Conservation (phyloP, 176 grass and related monocot species). For the Eleusine coracana region DNA sequence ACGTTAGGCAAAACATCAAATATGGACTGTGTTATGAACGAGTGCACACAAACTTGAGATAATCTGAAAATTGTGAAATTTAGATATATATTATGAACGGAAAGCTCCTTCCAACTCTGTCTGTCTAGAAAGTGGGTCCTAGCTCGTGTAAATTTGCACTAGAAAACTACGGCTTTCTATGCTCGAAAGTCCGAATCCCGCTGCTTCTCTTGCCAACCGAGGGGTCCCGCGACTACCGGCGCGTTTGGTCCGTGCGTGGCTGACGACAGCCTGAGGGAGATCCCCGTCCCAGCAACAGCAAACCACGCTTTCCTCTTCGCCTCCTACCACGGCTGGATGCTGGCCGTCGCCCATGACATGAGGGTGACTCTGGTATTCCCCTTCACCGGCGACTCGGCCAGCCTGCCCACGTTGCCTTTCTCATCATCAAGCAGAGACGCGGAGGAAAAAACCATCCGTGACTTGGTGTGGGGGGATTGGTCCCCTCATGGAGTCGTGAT, state of each 20-base stretch:
- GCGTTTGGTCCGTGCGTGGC: neutral
- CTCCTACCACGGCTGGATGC: constrained; percentile 20
- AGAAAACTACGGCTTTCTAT: too few species aligned
- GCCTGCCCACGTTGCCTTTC: neutral
- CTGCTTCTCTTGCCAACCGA: neutral
- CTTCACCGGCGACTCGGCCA: neutral
- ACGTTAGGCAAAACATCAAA: too few species aligned
- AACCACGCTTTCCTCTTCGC: constrained; percentile 27
- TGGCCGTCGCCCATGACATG: neutral
- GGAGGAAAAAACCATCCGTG: neutral
- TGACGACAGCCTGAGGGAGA: neutral
- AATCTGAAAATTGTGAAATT: too few species aligned
- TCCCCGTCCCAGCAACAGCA: neutral
- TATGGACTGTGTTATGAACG: too few species aligned
- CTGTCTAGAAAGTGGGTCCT: too few species aligned
- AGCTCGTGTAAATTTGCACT: too few species aligned
- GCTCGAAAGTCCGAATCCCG: neutral
- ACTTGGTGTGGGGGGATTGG: constrained; percentile 11
- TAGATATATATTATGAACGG: too few species aligned
- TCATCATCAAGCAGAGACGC: too few species aligned
- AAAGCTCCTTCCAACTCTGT: too few species aligned
- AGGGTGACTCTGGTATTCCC: neutral
- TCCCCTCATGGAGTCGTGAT: constrained; percentile 27
- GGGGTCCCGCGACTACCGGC: neutral
- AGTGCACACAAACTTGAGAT: too few species aligned